These are phyloP conservation scores for Trichoderma sp. DNA, from an alignment of 2,329 filamentous ascomycete species.

Conservation along the genomic window DNA sequence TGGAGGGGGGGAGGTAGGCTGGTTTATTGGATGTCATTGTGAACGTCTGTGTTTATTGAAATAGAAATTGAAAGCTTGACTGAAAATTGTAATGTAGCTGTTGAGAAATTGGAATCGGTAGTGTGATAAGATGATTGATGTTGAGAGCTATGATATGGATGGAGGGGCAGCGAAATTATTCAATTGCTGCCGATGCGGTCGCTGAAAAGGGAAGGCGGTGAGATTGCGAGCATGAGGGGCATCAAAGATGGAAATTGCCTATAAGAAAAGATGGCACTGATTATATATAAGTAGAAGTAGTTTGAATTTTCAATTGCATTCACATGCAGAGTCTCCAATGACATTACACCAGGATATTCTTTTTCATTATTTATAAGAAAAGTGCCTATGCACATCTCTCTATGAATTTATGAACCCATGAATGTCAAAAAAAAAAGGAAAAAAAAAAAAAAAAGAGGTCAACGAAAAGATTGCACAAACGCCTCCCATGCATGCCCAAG, in stretches of 20 bases:
- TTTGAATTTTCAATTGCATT: background rate
- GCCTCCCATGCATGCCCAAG: constrained; percentile 29
- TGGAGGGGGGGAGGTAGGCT: constrained; percentile 72
- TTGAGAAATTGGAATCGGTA: too few relatives aligned
- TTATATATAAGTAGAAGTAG: background rate
- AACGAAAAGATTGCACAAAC: constrained; percentile 28
- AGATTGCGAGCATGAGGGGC: background rate
- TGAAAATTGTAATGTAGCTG: background rate
- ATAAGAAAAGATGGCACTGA: background rate
- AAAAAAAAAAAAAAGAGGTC: constrained; percentile 26
- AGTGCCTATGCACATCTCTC: background rate
- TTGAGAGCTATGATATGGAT: constrained; percentile 10
- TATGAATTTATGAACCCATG: background rate
- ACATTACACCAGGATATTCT: constrained; percentile 4
- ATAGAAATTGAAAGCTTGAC: background rate
- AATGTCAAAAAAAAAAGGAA: constrained; percentile 13
- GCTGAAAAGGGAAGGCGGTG: constrained; percentile 34
- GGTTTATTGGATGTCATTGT: constrained; percentile 48
- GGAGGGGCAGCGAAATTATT: constrained; percentile 33
- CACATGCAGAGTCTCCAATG: background rate
- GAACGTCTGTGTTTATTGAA: background rate
- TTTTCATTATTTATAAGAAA: constrained; percentile 1
- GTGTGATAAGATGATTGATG: background rate
- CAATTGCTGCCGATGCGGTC: constrained; percentile 1
- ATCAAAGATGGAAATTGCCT: background rate